phyloP scores from a whole-genome alignment of 225 moss, liverwort and hornwort genomes.

The Antitrichia curtipendula region DNA sequence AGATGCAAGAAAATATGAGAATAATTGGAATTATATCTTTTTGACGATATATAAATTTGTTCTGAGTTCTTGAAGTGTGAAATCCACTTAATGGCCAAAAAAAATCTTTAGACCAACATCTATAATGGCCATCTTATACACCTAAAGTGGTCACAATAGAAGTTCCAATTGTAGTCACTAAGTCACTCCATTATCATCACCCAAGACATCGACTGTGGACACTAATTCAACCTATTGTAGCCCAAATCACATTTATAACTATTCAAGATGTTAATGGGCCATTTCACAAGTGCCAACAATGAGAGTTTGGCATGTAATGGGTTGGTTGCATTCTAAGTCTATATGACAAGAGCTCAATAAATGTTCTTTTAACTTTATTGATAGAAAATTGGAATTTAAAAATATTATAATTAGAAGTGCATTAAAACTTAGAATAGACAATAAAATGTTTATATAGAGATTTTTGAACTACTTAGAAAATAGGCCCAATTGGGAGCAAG shows the following conservation, averaged over 20 bases:
- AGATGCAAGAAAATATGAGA: background rate
- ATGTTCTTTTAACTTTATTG: background rate
- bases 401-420: background rate
- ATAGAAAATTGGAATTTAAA: background rate
- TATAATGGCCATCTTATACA: background rate
- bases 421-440: too few species aligned
- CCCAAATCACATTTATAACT: background rate
- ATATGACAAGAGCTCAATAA: background rate
- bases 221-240: background rate
- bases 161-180: background rate
- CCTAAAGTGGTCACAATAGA: rapidly evolving
- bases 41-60: background rate
- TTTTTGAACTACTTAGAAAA: too few species aligned
- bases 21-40: background rate
- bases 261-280: too few species aligned
- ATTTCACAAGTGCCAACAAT: background rate
- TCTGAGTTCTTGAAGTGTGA: background rate
- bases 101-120: background rate
- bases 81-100: background rate
- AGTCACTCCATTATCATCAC: too few species aligned
- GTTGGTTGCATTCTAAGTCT: rapidly evolving
- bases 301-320: background rate
- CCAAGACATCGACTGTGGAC: too few species aligned
- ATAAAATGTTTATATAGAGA: too few species aligned
- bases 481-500: too few species aligned